Percentiles rank a stretch among this genome's conserved stretches.
These are phyloP conservation scores for Monotropa hypopitys DNA, from an alignment of 179 eudicot species.

Conservation along the genomic window DNA sequence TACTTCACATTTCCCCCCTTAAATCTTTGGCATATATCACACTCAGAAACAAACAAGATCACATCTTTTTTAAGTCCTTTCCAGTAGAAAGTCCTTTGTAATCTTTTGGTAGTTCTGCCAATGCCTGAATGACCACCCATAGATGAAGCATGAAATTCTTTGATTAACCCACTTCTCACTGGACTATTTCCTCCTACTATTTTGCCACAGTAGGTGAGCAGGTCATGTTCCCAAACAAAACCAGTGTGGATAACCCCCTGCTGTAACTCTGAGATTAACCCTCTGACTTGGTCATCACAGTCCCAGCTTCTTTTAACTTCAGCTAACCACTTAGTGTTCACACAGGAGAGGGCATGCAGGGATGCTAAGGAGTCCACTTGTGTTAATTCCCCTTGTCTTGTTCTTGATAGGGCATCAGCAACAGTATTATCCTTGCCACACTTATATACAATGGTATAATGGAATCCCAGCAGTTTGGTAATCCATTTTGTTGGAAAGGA, in stretches of 20 bases:
- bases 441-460: neutral
- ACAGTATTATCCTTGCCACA: neutral
- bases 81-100: neutral
- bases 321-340: neutral
- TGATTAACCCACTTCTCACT: no score
- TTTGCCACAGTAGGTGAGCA: neutral
- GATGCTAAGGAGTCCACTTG: neutral
- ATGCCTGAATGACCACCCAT: no score
- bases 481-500: neutral
- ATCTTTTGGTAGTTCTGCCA: neutral
- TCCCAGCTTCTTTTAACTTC: neutral
- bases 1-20: neutral
- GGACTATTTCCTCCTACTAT: neutral
- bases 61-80: neutral
- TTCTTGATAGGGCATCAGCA: neutral
- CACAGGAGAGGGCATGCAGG: neutral
- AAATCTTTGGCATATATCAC: neutral
- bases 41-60: neutral
- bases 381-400: no score
- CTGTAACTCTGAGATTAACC: no score
- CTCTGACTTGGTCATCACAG: neutral
- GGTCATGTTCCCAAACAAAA: neutral
- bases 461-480: neutral
- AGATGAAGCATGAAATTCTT: no score
- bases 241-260: neutral